Conservation (phyloP, 768 basidiomycete genomes). For the Gymnopilus junonius region DNA sequence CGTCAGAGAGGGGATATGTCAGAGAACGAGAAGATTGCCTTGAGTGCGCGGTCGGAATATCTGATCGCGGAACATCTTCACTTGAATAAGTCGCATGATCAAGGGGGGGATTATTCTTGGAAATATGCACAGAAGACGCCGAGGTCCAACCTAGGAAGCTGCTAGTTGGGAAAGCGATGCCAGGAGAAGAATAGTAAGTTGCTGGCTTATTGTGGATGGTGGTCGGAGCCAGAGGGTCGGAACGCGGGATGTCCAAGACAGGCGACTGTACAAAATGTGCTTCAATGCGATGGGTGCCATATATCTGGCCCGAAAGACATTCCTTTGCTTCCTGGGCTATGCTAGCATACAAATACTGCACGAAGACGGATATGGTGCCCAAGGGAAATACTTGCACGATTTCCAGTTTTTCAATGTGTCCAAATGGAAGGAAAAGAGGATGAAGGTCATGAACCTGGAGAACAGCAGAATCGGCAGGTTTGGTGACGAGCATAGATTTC, state of each 20-base stretch:
- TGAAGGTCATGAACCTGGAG: constrained; percentile 68
- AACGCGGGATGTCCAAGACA: constrained; percentile 4
- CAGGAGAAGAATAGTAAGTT: not conserved
- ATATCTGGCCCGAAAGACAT: constrained; percentile 63
- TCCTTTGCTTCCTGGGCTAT: constrained; percentile 71
- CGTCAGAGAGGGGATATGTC: constrained; percentile 15
- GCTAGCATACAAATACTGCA: constrained; percentile 60
- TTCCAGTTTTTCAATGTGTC: constrained; percentile 65
- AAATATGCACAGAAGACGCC: not conserved
- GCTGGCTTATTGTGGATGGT: constrained; percentile 6
- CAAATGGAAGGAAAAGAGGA: constrained; percentile 77
- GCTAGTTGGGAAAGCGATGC: not conserved
- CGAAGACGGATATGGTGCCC: constrained; percentile 57
- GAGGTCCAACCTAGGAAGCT: not conserved
- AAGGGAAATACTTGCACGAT: constrained; percentile 44
- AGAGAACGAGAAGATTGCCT: constrained; percentile 17
- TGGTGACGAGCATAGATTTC: constrained; percentile 60
- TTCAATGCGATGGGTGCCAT: constrained; percentile 49
- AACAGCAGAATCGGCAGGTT: constrained; percentile 71
- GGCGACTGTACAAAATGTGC: constrained; percentile 35
- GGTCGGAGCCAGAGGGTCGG: not conserved
- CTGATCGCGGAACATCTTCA: not conserved
- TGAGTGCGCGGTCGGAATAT: not conserved
- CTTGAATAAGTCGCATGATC: not conserved
- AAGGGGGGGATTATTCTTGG: not conserved